A percentile compares a stretch with the other conserved stretches of the same genome.
These are phyloP conservation scores for Taphrina pruni DNA, from an alignment of 1,139 yeast genomes.

Conservation along the genomic window DNA sequence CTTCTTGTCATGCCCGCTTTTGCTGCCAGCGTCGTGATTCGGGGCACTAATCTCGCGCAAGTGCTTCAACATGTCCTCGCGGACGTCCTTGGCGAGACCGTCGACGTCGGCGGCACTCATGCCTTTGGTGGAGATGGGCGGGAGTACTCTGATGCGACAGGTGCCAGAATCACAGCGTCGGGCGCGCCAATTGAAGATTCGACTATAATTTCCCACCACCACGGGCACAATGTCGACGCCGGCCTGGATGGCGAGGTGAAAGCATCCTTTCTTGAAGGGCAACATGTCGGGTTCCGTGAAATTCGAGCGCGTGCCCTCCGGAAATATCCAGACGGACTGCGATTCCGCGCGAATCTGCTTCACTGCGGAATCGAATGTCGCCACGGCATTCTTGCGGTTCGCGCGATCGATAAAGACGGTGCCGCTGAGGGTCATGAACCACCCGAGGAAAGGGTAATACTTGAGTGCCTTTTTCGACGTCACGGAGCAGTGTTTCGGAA, in stretches of 20 bases:
- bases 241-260: conserved; percentile 94
- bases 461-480: conserved; percentile 87
- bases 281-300: conserved; percentile 68
- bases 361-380: conserved; percentile 73
- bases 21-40: background rate
- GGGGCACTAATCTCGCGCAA: conserved; percentile 47
- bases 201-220: conserved; percentile 83
- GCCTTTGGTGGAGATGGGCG: conserved; percentile 67
- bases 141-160: conserved; percentile 62
- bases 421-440: conserved; percentile 93
- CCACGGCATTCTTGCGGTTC: conserved; percentile 75
- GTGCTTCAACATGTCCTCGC: conserved; percentile 54
- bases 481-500: conserved; percentile 88
- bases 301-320: conserved; percentile 87
- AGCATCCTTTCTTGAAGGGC: conserved; percentile 96
- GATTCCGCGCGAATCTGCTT: conserved; percentile 58
- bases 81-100: conserved; percentile 55
- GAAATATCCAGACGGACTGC: conserved; percentile 48
- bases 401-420: conserved; percentile 88
- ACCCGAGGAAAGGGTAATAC: conserved; percentile 90
- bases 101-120: conserved; percentile 66
- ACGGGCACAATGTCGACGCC: conserved; percentile 86
- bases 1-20: too few species aligned
- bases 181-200: conserved; percentile 65
- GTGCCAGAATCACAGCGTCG: conserved; percentile 64